A percentile compares a stretch with the other conserved stretches of the same genome.
Evolutionary conservation across 2,329 filamentous ascomycete genomes (phyloP).

Genomic region (Colletotrichum cereale): DNA sequence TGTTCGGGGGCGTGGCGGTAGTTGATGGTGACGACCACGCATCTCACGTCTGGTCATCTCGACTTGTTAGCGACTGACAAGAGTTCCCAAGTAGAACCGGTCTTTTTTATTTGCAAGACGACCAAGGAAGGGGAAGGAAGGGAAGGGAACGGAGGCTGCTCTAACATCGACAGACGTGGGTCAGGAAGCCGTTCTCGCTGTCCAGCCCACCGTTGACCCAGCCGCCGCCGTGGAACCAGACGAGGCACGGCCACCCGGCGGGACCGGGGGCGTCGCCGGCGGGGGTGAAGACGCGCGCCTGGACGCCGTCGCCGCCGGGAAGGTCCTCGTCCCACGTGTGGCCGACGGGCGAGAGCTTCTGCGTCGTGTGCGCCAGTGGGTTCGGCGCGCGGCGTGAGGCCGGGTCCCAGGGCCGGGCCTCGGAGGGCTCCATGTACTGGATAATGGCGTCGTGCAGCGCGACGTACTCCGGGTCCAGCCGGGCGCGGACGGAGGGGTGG

Average conservation of each 20-base stretch:
- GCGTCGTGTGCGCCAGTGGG: constrained; percentile 19
- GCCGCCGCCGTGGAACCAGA: constrained; percentile 57
- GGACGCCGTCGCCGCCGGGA: constrained; percentile 43
- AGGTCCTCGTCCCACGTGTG: constrained; percentile 40
- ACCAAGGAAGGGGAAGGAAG: neutral
- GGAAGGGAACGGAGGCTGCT: too few species aligned
- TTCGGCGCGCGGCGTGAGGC: constrained; percentile 5
- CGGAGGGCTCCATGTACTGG: constrained; percentile 52
- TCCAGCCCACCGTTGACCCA: constrained; percentile 53
- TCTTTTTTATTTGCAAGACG: too few species aligned
- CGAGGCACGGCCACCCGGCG: constrained; percentile 51
- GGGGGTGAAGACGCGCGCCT: constrained; percentile 50
- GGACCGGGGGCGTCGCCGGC: constrained; percentile 41
- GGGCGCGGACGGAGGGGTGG: constrained; percentile 47
- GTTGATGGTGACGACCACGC: constrained; percentile 48
- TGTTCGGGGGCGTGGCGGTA: constrained; percentile 54
- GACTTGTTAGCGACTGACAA: neutral
- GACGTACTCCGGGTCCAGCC: constrained; percentile 54
- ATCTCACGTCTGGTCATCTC: constrained; percentile 42
- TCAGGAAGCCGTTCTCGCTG: constrained; percentile 51
- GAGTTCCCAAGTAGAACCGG: too few species aligned
- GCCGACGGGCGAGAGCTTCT: constrained; percentile 12
- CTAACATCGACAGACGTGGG: constrained; percentile 45
- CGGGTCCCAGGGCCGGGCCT: constrained; percentile 50
- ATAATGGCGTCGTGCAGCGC: constrained; percentile 53